Evolutionary conservation across 441 rosid genomes (phyloP), one percentile per base, ranked within the genome.

Genomic region (Eutrema salsugineum): DNA sequence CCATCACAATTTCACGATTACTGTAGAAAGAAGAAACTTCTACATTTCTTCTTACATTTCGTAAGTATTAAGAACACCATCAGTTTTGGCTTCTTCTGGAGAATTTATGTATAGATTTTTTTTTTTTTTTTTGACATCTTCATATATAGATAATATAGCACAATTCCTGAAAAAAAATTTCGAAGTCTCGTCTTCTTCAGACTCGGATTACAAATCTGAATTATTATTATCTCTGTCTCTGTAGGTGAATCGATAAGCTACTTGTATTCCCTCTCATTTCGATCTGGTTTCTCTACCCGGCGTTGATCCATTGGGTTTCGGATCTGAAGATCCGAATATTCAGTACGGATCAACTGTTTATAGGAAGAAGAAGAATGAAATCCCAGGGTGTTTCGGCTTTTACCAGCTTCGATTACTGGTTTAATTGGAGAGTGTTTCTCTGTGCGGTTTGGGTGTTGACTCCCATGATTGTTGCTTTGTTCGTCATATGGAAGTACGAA

Each of bases 371-470:
- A 70, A 83, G 76, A 75, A 87, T 84, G 90, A 53, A 62, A 65
- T 14, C 40, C 20, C 10, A 53, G 71, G 36, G 50, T 44, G 32
- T 46, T 58, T 30, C 70, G 7, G 81, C 47, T 49, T 17, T 75
- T 9, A 70, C 78, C 16, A 61, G 75, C 27, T 42, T 70, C 61
- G 79, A 72, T 70, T 87, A 80, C 47, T 87, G 89, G 91, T 77
- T 85, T 35, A 85, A 82, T 38, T 85, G 85, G 87, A 87, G 84
- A 77, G 81, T 80, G 48, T 70, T 87, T 42, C 61, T 82, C 11
- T 85, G 91, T 79, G 79, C 78, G 11, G 17, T 85, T 30, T 79
- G 83, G 76, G 79, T 85, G 1, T 47, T 80, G 28, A 5, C 35
- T 4, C 83, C 81, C 5, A 36, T 81, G 65, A 42, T 66, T 58